Conservation (phyloP, 2,329 filamentous ascomycete species). For the Alternaria brassicicola region DNA sequence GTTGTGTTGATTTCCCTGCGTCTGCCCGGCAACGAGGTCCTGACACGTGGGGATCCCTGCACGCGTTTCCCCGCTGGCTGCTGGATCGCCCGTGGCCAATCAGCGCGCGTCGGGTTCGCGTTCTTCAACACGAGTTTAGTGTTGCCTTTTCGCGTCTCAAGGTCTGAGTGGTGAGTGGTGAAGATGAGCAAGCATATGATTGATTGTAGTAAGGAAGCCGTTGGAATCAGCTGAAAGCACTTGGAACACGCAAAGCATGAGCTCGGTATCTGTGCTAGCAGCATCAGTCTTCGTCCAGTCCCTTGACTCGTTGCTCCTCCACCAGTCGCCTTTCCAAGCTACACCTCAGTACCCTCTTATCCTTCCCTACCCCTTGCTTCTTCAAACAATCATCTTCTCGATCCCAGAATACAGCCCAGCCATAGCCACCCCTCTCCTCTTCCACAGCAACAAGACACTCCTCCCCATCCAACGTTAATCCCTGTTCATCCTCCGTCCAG, state of each 20-base stretch:
- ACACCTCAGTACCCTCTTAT: conserved; percentile 52
- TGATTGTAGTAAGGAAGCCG: neutral
- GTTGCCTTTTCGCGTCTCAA: neutral
- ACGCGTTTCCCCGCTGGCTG: conserved; percentile 7
- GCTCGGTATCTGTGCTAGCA: neutral
- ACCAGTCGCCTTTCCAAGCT: conserved; percentile 53
- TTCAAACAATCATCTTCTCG: conserved; percentile 54
- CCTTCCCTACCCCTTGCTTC: conserved; percentile 45
- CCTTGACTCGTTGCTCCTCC: conserved; percentile 19
- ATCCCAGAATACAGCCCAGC: conserved; percentile 62
- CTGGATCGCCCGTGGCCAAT: conserved; percentile 17
- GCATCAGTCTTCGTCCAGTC: conserved; percentile 20
- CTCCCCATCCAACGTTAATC: conserved; percentile 61
- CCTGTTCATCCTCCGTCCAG: conserved; percentile 68
- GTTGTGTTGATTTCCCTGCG: conserved; percentile 31
- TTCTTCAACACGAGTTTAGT: neutral
- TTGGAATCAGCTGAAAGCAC: neutral
- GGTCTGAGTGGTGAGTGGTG: neutral
- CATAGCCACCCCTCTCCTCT: conserved; percentile 53
- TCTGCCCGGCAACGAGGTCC: conserved; percentile 21
- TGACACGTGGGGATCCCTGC: conserved; percentile 21
- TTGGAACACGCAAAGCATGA: neutral
- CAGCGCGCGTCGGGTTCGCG: conserved; percentile 21
- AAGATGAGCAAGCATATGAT: neutral
- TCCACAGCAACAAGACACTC: conserved; percentile 64